A percentile compares a stretch with the other conserved stretches of the same genome.
Evolutionary conservation across 2,329 filamentous ascomycete species (phyloP).

Genomic region (Verticillium alfalfae): DNA sequence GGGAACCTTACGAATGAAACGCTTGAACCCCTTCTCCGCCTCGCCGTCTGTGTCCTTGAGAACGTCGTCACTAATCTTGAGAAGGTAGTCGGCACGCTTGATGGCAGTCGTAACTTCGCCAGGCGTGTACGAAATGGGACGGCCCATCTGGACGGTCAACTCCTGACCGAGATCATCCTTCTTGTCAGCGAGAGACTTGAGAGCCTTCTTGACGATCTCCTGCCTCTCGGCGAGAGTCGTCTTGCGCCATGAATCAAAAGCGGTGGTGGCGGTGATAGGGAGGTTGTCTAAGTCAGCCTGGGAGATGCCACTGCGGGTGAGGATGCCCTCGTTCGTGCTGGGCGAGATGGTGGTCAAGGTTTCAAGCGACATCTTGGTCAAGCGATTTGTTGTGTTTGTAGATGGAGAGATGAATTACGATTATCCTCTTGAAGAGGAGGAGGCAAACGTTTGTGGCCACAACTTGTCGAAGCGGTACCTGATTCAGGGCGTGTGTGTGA

Average conservation of each 20-base stretch:
- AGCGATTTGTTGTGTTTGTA: not conserved
- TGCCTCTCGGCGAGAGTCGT: slow-evolving; percentile 72
- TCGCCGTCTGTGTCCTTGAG: slow-evolving; percentile 79
- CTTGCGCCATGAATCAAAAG: slow-evolving; percentile 72
- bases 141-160: slow-evolving; percentile 90
- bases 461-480: not conserved
- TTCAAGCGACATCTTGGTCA: slow-evolving; percentile 55
- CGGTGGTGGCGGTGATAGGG: slow-evolving; percentile 65
- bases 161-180: slow-evolving; percentile 79
- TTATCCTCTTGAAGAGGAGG: not conserved
- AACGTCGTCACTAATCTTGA: slow-evolving; percentile 75
- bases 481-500: slow-evolving; percentile 11
- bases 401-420: not conserved
- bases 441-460: slow-evolving; percentile 2
- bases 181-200: slow-evolving; percentile 63
- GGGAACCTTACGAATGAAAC: slow-evolving; percentile 83
- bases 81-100: slow-evolving; percentile 77
- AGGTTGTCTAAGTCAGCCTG: slow-evolving; percentile 64
- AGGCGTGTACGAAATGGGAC: slow-evolving; percentile 80
- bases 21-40: slow-evolving; percentile 79
- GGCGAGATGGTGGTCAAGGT: slow-evolving; percentile 79
- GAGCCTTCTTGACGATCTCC: slow-evolving; percentile 72
- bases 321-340: slow-evolving; percentile 76
- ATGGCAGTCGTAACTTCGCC: slow-evolving; percentile 83
- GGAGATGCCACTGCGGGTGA: slow-evolving; percentile 72